Evolutionary conservation across 768 basidiomycete genomes (phyloP), one percentile per base, ranked within the genome.

Genomic region (Tulasnella sp.): DNA sequence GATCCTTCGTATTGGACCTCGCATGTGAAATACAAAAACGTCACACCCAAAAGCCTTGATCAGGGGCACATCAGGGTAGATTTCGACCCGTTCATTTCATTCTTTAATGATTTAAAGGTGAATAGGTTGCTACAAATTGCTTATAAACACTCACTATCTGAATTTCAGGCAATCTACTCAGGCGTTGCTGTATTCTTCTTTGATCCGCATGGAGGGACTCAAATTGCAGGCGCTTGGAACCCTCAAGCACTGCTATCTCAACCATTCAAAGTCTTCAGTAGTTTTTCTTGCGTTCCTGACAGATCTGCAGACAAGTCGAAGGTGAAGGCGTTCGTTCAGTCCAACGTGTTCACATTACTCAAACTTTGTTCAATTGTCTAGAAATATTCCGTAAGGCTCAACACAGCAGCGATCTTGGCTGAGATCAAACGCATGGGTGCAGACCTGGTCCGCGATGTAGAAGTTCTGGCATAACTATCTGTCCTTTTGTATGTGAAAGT

Each of bases 171-270:
- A 16, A 66, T 78, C 4, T 91, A 88, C 60, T 69, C 75, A 1
- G 81, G 87, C 55, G 81, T 81, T 0, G 73, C 86, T 56, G 76
- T 84, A 52, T 71, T 93, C 33, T 99, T 98, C 70, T 77, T 78
- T 58, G 92, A 98, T 57, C 68, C 75, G 0, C 72, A 78, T 29
- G 95, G 95, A 10, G 89, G 91, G 0, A 70, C 76, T 51, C 69
- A 70, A 29, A 81, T 91, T 45, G 91, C 87, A 5, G 79, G 73
- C 0, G 79, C 95, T 1, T 98, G 90, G 88, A 85, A 92, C 59
- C 82, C 87, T 5, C 70, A 69, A 12, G 65, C 87, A 29, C 74
- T 72, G 50, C 67, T 72, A 22, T 65, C 76, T 1, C 69, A 81
- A 40, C 71, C 78, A 4, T 89, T 92, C 70, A 78, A 83, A 55